Conservation (phyloP, 108 stramenopile species). For the Chaetoceros tenuissimus region DNA sequence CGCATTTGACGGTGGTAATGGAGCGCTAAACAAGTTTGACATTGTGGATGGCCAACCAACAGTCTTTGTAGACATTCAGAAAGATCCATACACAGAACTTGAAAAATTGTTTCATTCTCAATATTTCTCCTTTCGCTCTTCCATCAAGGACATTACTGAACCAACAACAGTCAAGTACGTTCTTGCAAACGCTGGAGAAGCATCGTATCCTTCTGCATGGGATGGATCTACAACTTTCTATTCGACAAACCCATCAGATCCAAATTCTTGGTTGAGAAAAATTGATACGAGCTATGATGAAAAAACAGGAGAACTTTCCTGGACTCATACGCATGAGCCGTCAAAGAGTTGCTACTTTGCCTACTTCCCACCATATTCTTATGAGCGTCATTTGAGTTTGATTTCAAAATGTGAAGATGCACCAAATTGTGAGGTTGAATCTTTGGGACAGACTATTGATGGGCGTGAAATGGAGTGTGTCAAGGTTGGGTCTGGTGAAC, state of each 20-base stretch:
- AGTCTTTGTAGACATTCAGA: constrained; percentile 41
- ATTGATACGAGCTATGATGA: constrained; percentile 42
- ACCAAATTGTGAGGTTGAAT: constrained; percentile 30
- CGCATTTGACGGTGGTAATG: constrained; percentile 77
- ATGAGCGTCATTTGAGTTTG: constrained; percentile 59
- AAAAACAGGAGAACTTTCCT: constrained; percentile 39
- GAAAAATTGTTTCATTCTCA: constrained; percentile 64
- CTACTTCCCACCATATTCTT: constrained; percentile 71
- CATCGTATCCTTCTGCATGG: constrained; percentile 63
- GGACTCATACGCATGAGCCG: constrained; percentile 42
- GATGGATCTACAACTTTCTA: constrained; percentile 56
- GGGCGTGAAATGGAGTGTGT: constrained; percentile 73
- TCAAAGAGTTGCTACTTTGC: constrained; percentile 49
- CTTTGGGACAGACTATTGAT: constrained; percentile 53
- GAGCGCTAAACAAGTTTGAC: constrained; percentile 19
- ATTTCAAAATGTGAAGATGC: constrained; percentile 32
- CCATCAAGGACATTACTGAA: constrained; percentile 19
- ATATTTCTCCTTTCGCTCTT: constrained; percentile 60
- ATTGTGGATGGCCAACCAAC: constrained; percentile 10
- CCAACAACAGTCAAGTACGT: constrained; percentile 36
- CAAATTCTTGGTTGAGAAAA: constrained; percentile 49
- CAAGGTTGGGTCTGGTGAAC: constrained; percentile 44
- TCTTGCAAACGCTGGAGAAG: constrained; percentile 53
- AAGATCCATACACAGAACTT: constrained; percentile 58
- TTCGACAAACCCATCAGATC: constrained; percentile 34